phyloP scores from a whole-genome alignment of 148 eudicot genomes.

The Chenopodium berlandieri region DNA sequence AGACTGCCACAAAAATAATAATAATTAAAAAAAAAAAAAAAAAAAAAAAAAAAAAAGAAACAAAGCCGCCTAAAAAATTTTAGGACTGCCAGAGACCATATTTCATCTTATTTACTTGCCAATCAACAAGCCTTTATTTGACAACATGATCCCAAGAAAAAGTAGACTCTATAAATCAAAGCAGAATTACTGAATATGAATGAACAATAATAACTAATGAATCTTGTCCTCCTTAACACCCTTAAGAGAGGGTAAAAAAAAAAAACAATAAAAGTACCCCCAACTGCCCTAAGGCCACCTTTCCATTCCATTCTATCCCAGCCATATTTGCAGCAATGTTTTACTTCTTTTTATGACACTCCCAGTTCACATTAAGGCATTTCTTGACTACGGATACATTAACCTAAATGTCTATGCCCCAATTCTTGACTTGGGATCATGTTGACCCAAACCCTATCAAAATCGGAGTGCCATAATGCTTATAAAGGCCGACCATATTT shows the following conservation, averaged over 20 bases:
- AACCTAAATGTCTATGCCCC: background rate
- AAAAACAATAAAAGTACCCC: background rate
- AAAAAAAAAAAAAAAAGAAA: background rate
- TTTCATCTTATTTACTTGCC: background rate
- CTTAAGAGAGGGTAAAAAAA: background rate
- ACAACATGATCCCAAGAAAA: background rate
- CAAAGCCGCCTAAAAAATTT: background rate
- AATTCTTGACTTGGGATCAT: background rate
- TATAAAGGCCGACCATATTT: background rate
- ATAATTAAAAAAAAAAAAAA: background rate
- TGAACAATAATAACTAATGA: background rate
- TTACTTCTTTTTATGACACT: background rate
- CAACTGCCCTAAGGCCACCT: too few species aligned
- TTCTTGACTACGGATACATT: background rate
- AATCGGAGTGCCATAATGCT: too few species aligned
- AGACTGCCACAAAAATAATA: constrained; percentile 49
- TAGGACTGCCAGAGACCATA: background rate
- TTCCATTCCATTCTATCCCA: background rate
- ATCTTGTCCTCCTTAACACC: background rate
- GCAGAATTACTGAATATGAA: background rate
- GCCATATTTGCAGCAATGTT: background rate
- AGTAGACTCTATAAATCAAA: background rate
- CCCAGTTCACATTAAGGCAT: background rate
- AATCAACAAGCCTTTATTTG: background rate
- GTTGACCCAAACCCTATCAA: background rate